These are phyloP conservation scores for Cinnamomum micranthum DNA, from an alignment of 164 flowering plant genomes.

Conservation along the genomic window DNA sequence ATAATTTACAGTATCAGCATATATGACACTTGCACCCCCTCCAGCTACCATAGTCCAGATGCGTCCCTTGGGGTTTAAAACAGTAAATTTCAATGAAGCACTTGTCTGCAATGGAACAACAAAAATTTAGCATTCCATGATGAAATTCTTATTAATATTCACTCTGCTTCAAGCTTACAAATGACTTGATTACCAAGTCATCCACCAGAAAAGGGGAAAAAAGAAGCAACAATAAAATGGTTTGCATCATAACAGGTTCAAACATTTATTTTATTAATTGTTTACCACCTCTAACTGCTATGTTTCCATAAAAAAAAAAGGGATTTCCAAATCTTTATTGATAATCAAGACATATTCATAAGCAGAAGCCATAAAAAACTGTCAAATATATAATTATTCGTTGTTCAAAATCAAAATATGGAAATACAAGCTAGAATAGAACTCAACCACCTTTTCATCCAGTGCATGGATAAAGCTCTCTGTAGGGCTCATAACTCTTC, in stretches of 20 bases:
- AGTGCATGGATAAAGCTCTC: slow-evolving; percentile 67
- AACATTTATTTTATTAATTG: too few relatives aligned
- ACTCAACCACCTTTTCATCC: slow-evolving; percentile 73
- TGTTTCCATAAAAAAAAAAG: not conserved
- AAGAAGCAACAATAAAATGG: not conserved
- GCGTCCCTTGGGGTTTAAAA: slow-evolving; percentile 87
- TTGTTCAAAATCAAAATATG: not conserved
- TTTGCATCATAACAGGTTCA: not conserved
- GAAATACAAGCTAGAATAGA: not conserved
- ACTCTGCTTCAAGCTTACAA: not conserved
- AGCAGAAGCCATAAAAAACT: too few relatives aligned
- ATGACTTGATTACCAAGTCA: not conserved
- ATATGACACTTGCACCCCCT: slow-evolving; percentile 95
- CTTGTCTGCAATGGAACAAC: slow-evolving; percentile 58
- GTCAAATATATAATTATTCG: too few relatives aligned
- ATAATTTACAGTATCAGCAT: slow-evolving; percentile 80
- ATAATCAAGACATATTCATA: not conserved
- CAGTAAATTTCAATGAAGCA: slow-evolving; percentile 88
- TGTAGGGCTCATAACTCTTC: slow-evolving; percentile 79
- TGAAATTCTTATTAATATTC: not conserved
- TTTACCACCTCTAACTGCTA: too few relatives aligned
- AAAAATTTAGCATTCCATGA: not conserved
- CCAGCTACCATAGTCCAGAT: slow-evolving; percentile 99
- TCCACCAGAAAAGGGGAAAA: not conserved
- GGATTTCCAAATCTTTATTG: not conserved